phyloP scores from a whole-genome alignment of 805 yeast genomes.

The Yamadazyma insecticola region DNA sequence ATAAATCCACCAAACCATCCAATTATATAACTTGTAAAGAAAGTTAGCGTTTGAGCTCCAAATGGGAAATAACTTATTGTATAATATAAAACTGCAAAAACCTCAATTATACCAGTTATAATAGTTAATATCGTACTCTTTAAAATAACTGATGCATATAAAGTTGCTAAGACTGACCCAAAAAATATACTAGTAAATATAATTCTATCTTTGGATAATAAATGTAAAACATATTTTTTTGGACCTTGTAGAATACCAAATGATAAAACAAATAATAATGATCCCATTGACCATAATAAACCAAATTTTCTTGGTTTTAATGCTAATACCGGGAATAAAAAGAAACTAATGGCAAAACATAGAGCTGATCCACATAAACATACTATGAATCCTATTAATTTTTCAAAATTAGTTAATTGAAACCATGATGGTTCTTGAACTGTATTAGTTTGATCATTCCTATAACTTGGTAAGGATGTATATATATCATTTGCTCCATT shows the following conservation, averaged over 20 bases:
- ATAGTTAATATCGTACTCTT: conserved; percentile 75
- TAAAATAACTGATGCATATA: conserved; percentile 65
- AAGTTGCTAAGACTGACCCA: conserved; percentile 71
- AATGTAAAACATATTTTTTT: conserved; percentile 66
- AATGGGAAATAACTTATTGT: conserved; percentile 92
- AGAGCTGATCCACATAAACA: conserved; percentile 74
- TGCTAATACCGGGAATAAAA: conserved; percentile 84
- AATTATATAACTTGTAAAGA: conserved; percentile 42
- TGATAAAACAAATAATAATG: conserved; percentile 77
- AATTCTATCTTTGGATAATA: conserved; percentile 69
- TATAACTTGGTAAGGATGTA: conserved; percentile 59
- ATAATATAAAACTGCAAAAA: conserved; percentile 85
- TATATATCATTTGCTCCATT: conserved; percentile 53
- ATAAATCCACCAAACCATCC: conserved; percentile 45
- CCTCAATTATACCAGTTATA: conserved; percentile 68
- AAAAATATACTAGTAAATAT: conserved; percentile 80
- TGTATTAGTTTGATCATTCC: conserved; percentile 30
- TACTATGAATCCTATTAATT: conserved; percentile 70
- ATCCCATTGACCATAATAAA: conserved; percentile 85
- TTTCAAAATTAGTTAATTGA: conserved; percentile 68
- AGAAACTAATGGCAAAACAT: conserved; percentile 77
- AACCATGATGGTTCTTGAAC: conserved; percentile 74
- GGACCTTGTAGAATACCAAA: conserved; percentile 95
- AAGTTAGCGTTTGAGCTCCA: conserved; percentile 72
- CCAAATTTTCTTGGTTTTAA: conserved; percentile 91